These are phyloP conservation scores for Crucibulum parvulum DNA, from an alignment of 1,284 basidiomycete genomes.

Conservation along the genomic window DNA sequence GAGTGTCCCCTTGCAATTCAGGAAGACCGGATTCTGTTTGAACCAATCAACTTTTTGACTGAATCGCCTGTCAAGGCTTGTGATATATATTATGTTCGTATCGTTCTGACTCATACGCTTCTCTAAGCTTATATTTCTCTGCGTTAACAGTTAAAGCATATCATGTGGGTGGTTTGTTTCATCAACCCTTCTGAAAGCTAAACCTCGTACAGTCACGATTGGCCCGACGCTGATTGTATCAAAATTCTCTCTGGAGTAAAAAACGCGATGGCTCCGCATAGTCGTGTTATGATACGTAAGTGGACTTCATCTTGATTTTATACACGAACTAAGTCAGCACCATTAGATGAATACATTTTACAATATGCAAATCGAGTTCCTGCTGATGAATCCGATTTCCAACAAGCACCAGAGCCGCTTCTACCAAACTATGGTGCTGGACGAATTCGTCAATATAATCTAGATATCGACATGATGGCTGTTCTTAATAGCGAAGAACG, in stretches of 20 bases:
- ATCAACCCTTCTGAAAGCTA: neutral
- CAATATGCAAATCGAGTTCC: conserved; percentile 23
- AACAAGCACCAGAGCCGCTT: conserved; percentile 26
- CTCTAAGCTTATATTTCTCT: neutral
- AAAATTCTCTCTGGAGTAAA: conserved; percentile 35
- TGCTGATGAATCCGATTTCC: conserved; percentile 5
- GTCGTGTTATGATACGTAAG: conserved; percentile 38
- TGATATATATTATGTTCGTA: conserved; percentile 36
- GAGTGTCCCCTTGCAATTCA: conserved; percentile 32
- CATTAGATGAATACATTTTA: conserved; percentile 27
- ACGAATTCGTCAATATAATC: conserved; percentile 24
- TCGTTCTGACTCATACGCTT: neutral
- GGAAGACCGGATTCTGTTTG: conserved; percentile 31
- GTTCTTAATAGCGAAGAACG: conserved; percentile 26
- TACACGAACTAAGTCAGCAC: conserved; percentile 12
- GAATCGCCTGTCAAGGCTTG: conserved; percentile 29
- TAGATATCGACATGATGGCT: conserved; percentile 30
- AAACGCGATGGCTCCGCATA: conserved; percentile 29
- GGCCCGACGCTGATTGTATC: conserved; percentile 31
- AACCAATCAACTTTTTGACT: conserved; percentile 32
- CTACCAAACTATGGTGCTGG: conserved; percentile 31
- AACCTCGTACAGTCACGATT: conserved; percentile 33
- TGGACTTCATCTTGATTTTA: conserved; percentile 11
- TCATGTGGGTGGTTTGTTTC: conserved; percentile 10
- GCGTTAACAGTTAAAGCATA: conserved; percentile 17